A percentile compares a stretch with the other conserved stretches of the same genome.
Evolutionary conservation across 2,329 filamentous ascomycete genomes (phyloP).

Genomic region (Pyrenophora tritici-repentis): DNA sequence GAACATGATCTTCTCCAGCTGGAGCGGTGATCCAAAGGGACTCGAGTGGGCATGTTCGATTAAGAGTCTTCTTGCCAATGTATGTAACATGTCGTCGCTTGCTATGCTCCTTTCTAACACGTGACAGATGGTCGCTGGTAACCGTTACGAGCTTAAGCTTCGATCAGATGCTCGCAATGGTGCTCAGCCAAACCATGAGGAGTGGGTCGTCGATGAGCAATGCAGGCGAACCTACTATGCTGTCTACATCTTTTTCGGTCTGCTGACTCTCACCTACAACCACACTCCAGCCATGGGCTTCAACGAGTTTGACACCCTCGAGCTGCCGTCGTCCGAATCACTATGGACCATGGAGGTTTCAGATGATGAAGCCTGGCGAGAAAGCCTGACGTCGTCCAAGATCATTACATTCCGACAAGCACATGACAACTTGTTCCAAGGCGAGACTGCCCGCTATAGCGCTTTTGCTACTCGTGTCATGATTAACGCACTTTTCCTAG

Average conservation of each 20-base stretch:
- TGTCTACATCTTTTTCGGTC: constrained; percentile 98
- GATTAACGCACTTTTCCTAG: constrained; percentile 97
- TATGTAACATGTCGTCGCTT: neutral
- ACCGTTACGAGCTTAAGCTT: constrained; percentile 93
- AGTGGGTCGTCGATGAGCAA: constrained; percentile 97
- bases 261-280: constrained; percentile 94
- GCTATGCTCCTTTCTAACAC: neutral
- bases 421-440: constrained; percentile 94
- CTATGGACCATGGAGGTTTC: constrained; percentile 85
- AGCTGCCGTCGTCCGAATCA: constrained; percentile 90
- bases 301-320: constrained; percentile 93
- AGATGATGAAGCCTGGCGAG: constrained; percentile 83
- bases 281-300: constrained; percentile 98
- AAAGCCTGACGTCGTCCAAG: constrained; percentile 71
- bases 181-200: constrained; percentile 74
- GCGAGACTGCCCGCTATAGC: constrained; percentile 87
- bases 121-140: constrained; percentile 83
- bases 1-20: constrained; percentile 99
- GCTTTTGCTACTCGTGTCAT: constrained; percentile 96
- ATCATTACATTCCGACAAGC: constrained; percentile 89
- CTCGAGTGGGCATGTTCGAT: constrained; percentile 99
- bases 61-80: constrained; percentile 92
- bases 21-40: constrained; percentile 97
- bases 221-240: constrained; percentile 97
- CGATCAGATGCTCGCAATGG: constrained; percentile 85